Evolutionary conservation across 2,329 filamentous ascomycete species (phyloP).

Genomic region (Dryadomyces sulphureus): DNA sequence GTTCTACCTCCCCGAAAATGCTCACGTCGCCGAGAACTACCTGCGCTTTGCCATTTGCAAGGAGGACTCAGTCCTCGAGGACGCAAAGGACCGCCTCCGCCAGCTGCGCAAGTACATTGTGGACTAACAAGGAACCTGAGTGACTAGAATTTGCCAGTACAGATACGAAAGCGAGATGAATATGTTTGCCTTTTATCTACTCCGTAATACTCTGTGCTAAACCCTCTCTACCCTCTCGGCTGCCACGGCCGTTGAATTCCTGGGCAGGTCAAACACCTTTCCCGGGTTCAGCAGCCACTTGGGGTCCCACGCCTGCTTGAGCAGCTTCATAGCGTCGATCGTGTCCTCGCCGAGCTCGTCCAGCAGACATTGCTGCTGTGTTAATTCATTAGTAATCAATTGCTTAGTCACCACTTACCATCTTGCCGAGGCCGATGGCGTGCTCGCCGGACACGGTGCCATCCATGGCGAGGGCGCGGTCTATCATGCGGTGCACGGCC

Average conservation of each 20-base stretch:
- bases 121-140: not conserved
- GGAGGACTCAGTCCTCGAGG: not conserved
- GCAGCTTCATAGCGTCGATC: slow-evolving; percentile 49
- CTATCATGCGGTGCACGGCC: slow-evolving; percentile 55
- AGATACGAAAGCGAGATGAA: no score
- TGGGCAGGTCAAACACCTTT: slow-evolving; percentile 43
- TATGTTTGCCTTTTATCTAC: no score
- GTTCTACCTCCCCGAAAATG: not conserved
- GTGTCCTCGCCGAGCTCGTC: slow-evolving; percentile 50
- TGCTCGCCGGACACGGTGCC: slow-evolving; percentile 62
- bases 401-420: not conserved
- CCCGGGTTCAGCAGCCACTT: slow-evolving; percentile 54
- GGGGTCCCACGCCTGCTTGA: slow-evolving; percentile 51
- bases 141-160: no score
- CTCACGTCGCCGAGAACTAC: not conserved
- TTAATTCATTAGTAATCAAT: not conserved
- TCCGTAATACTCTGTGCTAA: no score
- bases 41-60: not conserved
- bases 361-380: slow-evolving; percentile 36
- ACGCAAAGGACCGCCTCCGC: not conserved
- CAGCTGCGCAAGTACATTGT: not conserved
- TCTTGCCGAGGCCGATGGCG: slow-evolving; percentile 54
- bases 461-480: slow-evolving; percentile 53
- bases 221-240: not conserved
- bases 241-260: not conserved